phyloP scores from a whole-genome alignment of 1,284 basidiomycete genomes.

The Exobasidium rhododendri region DNA sequence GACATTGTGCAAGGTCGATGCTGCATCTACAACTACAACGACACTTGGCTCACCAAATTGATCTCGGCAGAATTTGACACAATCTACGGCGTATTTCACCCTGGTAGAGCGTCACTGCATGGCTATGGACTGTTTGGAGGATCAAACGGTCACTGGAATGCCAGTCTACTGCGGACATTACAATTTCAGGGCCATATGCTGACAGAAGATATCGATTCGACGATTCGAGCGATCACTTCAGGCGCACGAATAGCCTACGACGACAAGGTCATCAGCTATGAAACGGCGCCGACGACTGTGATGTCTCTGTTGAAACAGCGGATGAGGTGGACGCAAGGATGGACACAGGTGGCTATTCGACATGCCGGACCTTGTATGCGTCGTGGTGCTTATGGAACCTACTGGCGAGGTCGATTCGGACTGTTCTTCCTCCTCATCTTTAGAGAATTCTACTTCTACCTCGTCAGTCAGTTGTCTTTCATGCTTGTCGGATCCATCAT shows the following conservation, averaged over 20 bases:
- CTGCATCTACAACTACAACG: constrained; percentile 43
- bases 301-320: constrained; percentile 37
- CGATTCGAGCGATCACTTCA: constrained; percentile 42
- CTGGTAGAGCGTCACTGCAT: constrained; percentile 36
- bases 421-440: constrained; percentile 42
- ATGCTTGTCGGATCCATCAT: constrained; percentile 28
- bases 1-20: constrained; percentile 48
- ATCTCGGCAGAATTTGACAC: constrained; percentile 45
- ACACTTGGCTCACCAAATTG: constrained; percentile 32
- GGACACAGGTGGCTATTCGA: constrained; percentile 45
- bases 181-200: constrained; percentile 43
- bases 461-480: constrained; percentile 27
- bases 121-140: constrained; percentile 47
- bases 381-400: constrained; percentile 35
- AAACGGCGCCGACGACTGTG: constrained; percentile 37
- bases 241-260: constrained; percentile 46
- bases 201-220: constrained; percentile 49
- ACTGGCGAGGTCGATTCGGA: constrained; percentile 29
- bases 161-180: constrained; percentile 38
- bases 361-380: constrained; percentile 31
- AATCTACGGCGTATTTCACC: constrained; percentile 46
- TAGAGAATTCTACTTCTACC: constrained; percentile 40
- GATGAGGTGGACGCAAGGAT: constrained; percentile 46
- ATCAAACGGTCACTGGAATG: constrained; percentile 48
- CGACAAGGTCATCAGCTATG: constrained; percentile 38